phyloP scores from a whole-genome alignment of 2,329 filamentous ascomycete genomes.

The Penicillium sp. region DNA sequence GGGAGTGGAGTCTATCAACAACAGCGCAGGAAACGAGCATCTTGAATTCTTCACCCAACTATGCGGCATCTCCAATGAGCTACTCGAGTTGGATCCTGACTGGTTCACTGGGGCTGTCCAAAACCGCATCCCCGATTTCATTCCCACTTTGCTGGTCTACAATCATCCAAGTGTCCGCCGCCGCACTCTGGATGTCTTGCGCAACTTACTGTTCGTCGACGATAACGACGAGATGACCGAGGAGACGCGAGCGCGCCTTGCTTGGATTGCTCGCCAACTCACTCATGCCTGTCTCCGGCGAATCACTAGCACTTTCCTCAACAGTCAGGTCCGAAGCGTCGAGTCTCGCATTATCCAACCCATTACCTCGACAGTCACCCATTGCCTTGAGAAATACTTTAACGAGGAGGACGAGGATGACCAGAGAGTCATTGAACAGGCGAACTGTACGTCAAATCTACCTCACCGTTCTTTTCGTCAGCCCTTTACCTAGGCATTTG shows the following conservation, averaged over 20 bases:
- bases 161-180: slow-evolving; percentile 50
- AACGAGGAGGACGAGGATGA: slow-evolving; percentile 40
- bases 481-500: neutral
- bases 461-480: too few relatives aligned
- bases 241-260: slow-evolving; percentile 28
- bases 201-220: slow-evolving; percentile 45
- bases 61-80: slow-evolving; percentile 46
- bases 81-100: slow-evolving; percentile 34
- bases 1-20: slow-evolving; percentile 52
- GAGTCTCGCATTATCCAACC: slow-evolving; percentile 41
- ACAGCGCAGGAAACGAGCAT: slow-evolving; percentile 52
- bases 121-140: slow-evolving; percentile 52
- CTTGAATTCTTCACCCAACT: slow-evolving; percentile 56
- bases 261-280: slow-evolving; percentile 36
- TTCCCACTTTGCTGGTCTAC: slow-evolving; percentile 55
- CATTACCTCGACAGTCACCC: slow-evolving; percentile 40
- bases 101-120: slow-evolving; percentile 42
- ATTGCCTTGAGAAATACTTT: slow-evolving; percentile 44
- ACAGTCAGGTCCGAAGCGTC: slow-evolving; percentile 28
- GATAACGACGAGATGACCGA: slow-evolving; percentile 27
- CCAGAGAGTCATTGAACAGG: slow-evolving; percentile 33
- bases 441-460: slow-evolving; percentile 35
- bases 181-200: slow-evolving; percentile 48
- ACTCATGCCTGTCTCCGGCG: slow-evolving; percentile 35
- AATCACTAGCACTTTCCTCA: slow-evolving; percentile 36